Base-by-base conservation (phyloP, 2,329 filamentous ascomycete species). In the Bipolaris gigantea region DNA sequence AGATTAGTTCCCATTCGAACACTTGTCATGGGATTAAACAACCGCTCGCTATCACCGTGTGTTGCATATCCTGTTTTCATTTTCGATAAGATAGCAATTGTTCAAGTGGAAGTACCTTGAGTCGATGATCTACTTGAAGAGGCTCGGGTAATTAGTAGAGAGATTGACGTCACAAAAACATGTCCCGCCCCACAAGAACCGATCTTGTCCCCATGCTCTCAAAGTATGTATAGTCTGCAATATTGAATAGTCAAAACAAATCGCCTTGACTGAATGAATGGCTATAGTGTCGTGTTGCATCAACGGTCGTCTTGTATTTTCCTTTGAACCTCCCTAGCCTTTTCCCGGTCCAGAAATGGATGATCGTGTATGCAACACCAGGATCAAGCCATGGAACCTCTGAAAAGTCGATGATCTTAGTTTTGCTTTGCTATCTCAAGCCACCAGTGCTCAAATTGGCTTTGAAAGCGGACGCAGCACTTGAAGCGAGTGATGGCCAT, bases 341-440 rank as follows among this genome's bases (percentile, higher is more conserved):
- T 41, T 62, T 35, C 1, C 58, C 63, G 5, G 63, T 61, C 65
- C 67, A 70, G 0, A 56, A 60, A 45, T 70, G 55, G 13, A 50
- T 51, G 3, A 66, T 54, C 1, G 49, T 43, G 39, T 65, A 69
- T 30, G 50, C 54, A 5, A 30, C 52, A 1, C 39, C 44, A 5
- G 33, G 40, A 23, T 61, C 42, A 18, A 70, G 41, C n/a, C 50
- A 57, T 6, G 65, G 65, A 8, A 70, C 56, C 42, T 70, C 67
- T 1, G 40, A 33, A 30, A 65, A 70, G 21, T 48, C 39, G 7
- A 62, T 49, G 3, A 41, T 55, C 47, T 64, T 66, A 3, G 36
- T 58, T 10, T 10, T 55, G 38, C 0, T 59, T 49, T 19, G 11
- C 45, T 43, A 3, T 18, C 34, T 40, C 4, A 15, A 52, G 50